Percentiles rank a stretch among this genome's conserved stretches.
Conservation (phyloP, 1,139 yeast species). For the Taiozyma onychis region DNA sequence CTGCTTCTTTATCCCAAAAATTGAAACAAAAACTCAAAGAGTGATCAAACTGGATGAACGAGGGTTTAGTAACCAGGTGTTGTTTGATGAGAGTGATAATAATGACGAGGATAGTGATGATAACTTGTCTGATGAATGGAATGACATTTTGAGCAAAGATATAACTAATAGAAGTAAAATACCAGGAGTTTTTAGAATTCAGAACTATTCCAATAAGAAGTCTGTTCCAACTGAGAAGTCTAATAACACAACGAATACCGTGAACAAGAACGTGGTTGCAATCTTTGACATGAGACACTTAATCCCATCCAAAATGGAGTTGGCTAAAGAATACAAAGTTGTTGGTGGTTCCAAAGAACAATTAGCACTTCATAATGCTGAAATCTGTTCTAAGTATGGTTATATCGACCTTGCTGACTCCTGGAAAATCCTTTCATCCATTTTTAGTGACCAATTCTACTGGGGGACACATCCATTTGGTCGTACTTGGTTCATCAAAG, state of each 20-base stretch:
- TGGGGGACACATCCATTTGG: constrained; percentile 91
- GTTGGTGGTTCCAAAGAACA: constrained; percentile 62
- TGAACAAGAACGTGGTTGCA: constrained; percentile 45
- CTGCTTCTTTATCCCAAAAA: constrained; percentile 71
- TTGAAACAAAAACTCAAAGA: constrained; percentile 31
- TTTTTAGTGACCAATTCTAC: constrained; percentile 34
- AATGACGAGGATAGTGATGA: constrained; percentile 32
- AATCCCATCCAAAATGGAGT: constrained; percentile 69
- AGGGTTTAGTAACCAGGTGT: constrained; percentile 31
- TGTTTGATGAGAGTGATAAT: constrained; percentile 15
- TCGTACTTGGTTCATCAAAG: constrained; percentile 61
- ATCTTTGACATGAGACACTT: constrained; percentile 63
- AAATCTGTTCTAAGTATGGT: constrained; percentile 65
- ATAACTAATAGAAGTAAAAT: constrained; percentile 29
- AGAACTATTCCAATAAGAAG: constrained; percentile 11
- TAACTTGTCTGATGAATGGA: constrained; percentile 35
- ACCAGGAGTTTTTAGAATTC: constrained; percentile 25
- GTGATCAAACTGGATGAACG: constrained; percentile 37
- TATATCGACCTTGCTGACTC: constrained; percentile 61
- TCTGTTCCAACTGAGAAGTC: constrained; percentile 19
- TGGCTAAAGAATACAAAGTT: constrained; percentile 73
- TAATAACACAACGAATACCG: constrained; percentile 8
- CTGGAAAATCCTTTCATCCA: constrained; percentile 57
- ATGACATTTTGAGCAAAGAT: constrained; percentile 33
- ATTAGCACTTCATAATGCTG: constrained; percentile 63